Evolutionary conservation across 2,329 filamentous ascomycete genomes (phyloP).

Genomic region (Fusarium solani-melongenae): DNA sequence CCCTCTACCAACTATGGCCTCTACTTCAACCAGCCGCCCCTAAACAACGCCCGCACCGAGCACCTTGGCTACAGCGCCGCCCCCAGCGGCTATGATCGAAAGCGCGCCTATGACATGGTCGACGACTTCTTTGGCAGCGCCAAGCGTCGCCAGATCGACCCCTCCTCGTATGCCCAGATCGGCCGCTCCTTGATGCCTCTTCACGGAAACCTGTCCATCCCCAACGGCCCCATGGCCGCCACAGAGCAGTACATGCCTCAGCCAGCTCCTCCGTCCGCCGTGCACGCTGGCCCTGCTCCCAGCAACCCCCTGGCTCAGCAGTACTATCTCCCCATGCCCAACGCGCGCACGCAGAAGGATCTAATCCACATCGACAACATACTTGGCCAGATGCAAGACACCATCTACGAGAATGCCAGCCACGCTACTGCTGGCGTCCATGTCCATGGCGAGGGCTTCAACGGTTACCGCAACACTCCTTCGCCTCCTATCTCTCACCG

Average conservation of each 20-base stretch:
- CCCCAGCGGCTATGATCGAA: constrained; percentile 73
- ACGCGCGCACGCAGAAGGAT: constrained; percentile 92
- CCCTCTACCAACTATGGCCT: constrained; percentile 73
- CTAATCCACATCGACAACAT: constrained; percentile 94
- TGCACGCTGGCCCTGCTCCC: constrained; percentile 66
- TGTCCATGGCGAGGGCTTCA: constrained; percentile 74
- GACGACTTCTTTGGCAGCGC: constrained; percentile 95
- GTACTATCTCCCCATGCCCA: constrained; percentile 86
- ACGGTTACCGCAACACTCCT: constrained; percentile 68
- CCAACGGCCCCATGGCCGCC: constrained; percentile 59
- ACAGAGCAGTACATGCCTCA: constrained; percentile 66
- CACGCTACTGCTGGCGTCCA: constrained; percentile 84
- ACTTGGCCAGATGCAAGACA: constrained; percentile 94
- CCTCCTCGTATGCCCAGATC: constrained; percentile 89
- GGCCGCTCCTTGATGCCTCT: constrained; percentile 88
- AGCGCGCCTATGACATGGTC: constrained; percentile 86
- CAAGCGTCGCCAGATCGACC: constrained; percentile 91
- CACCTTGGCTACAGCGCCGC: constrained; percentile 71
- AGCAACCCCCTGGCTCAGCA: constrained; percentile 73
- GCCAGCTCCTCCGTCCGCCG: constrained; percentile 54
- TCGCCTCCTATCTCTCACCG: constrained; percentile 60
- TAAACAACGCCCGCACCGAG: constrained; percentile 64
- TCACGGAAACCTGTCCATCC: constrained; percentile 75
- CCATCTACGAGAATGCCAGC: constrained; percentile 92
- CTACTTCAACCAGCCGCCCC: constrained; percentile 78